Base-by-base conservation (phyloP, 208 protist genomes). In the Acanthamoeba royreba region DNA sequence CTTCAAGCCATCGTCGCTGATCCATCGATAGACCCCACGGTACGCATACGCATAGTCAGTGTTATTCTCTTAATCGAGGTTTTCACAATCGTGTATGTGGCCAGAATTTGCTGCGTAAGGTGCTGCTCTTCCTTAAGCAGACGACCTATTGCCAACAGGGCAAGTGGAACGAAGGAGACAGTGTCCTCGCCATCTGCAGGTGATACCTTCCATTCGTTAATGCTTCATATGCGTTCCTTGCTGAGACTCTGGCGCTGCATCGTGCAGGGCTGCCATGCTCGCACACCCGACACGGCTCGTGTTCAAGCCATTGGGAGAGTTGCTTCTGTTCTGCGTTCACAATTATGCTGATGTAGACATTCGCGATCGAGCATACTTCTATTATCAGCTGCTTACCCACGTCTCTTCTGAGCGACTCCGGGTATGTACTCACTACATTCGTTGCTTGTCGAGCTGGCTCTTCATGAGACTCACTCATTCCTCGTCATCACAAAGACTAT, bases 361-460 rank as follows among this genome's bases (percentile, higher is more conserved):
- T 25, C 49, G 85, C 22, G 85, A 91, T 25, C 33, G 85, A 2
- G 85, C 85, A 13, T 38, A 91, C 40, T 91, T 91, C 33, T 91
- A 91, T 22, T 91, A 91, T 72, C 85, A 91, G 43, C 85, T 91
- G 13, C 43, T 91, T 15, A 91, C 85, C 35, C 85, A 91, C 43
- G 85, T 91, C 28, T 74, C 85, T 40, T 40, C 85, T 31, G 58
- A 74, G 4, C 33, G 58, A 1, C 85, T 91, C 17, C 49, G 58
- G 31, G 79, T 87, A 25, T 25, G 83, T 17, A 66, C 55, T 25
- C 17, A 66, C 55, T n/a, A n/a, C n/a, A n/a, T n/a, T n/a, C n/a
- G n/a, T n/a, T n/a, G n/a, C n/a, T n/a, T n/a, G n/a, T n/a, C n/a
- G n/a, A n/a, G n/a, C n/a, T n/a, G n/a, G n/a, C n/a, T n/a, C n/a